Percentiles rank a stretch among this genome's conserved stretches.
phyloP scores from a whole-genome alignment of 2,329 filamentous ascomycete genomes.

The Macroventuria anomochaeta region DNA sequence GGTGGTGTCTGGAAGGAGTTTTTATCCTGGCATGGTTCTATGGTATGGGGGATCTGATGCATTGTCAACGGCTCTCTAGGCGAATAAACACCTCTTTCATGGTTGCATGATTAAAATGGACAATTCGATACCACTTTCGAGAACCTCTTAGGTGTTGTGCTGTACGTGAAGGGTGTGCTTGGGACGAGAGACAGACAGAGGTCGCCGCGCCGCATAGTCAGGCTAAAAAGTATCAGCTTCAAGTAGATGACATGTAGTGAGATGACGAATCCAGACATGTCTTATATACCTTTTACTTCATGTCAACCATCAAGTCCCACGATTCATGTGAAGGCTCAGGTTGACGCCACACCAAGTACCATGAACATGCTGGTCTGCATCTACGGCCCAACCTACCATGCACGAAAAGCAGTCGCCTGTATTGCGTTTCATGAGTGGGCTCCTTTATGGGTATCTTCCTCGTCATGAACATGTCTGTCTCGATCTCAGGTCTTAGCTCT shows the following conservation, averaged over 20 bases:
- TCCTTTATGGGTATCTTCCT: conserved; percentile 4
- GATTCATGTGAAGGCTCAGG: no score
- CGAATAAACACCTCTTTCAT: conserved; percentile 49
- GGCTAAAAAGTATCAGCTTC: conserved; percentile 12
- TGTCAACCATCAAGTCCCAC: neutral
- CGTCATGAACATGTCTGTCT: neutral
- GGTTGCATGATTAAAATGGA: conserved; percentile 51
- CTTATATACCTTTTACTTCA: neutral
- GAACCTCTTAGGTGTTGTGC: conserved; percentile 9
- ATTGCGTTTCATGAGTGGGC: no score
- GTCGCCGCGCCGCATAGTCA: conserved; percentile 2
- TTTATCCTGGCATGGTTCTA: conserved; percentile 42
- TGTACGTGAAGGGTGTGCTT: conserved; percentile 21
- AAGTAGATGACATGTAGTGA: conserved; percentile 16
- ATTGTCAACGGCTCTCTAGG: conserved; percentile 47
- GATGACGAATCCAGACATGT: conserved; percentile 19
- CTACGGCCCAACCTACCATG: no score
- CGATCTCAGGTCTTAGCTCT: conserved; percentile 21
- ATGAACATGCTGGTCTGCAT: no score
- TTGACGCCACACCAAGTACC: no score
- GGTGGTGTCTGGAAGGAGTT: conserved; percentile 47
- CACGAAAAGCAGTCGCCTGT: no score
- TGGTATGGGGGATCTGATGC: conserved; percentile 44
- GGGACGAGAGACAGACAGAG: conserved; percentile 3
- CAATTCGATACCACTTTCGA: conserved; percentile 39